Base-by-base conservation (phyloP, 2,329 filamentous ascomycete genomes). In the Penicillium oxalicum region DNA sequence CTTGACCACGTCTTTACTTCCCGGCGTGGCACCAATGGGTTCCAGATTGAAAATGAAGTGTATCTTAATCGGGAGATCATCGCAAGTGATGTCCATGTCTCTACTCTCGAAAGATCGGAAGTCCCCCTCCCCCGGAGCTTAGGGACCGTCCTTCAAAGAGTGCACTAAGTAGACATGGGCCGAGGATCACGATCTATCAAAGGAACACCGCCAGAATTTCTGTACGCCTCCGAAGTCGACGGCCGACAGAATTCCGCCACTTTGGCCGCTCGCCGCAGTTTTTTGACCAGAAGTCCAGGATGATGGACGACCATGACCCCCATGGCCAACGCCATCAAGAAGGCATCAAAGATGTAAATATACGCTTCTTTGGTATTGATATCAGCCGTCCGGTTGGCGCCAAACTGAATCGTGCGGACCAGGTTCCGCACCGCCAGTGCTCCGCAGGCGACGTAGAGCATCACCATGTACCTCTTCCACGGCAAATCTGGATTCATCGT, bases 291-390 rank as follows among this genome's bases (percentile, higher is more conserved):
- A 13, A 42, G 27, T 9, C 61, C 62, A 4, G 62, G 61, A 57
- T 65, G 61, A 45, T 49, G 61, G 6, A 63, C 40, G 11, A 56
- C 25, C 37, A 64, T 51, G 4, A 61, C 43, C 5, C 54, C 34
- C 49, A 63, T 54, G 0, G 54, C 37, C n/a, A 58, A 8, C 3
- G 52, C 52, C 62, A 67, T 64, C 33, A 64, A 43, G 27, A 52
- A 54, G 7, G 57, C 63, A 58, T 68, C 65, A 49, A 66, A 67
- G 0, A 67, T 53, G 51, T 66, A 68, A 3, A 67, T 61, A 50
- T 56, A 61, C 12, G 28, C 61, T 52, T 68, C 65, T 12, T 57
- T 48, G 3, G 45, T 55, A 9, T 57, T 56, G 24, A 67, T 24
- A 28, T 49, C 41, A 0, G 56, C 41, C 12, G 36, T 50, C 27